Percentiles rank a stretch among this genome's conserved stretches.
Conservation (phyloP, 108 stramenopile species). For the Nitzschia sp. region DNA sequence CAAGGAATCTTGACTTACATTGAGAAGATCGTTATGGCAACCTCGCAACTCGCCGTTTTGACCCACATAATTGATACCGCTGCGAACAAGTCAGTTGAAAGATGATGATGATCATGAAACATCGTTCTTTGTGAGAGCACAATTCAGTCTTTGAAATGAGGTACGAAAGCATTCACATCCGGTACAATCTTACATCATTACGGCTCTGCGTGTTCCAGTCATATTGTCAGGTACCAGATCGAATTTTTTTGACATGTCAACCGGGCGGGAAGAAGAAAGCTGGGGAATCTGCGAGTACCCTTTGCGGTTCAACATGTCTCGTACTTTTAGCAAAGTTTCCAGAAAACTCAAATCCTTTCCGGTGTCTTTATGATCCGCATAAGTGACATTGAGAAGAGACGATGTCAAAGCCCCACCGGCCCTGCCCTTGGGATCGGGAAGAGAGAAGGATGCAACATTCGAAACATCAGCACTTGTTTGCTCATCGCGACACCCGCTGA, state of each 20-base stretch:
- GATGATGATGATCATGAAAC: neutral
- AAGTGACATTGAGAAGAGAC: slow-evolving; percentile 72
- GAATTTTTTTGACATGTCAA: slow-evolving; percentile 38
- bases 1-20: slow-evolving; percentile 25
- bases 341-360: slow-evolving; percentile 71
- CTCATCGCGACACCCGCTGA: slow-evolving; percentile 78
- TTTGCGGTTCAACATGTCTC: slow-evolving; percentile 34
- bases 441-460: slow-evolving; percentile 70
- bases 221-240: slow-evolving; percentile 36
- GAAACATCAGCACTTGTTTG: slow-evolving; percentile 90
- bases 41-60: slow-evolving; percentile 82
- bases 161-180: neutral
- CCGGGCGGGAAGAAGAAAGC: slow-evolving; percentile 63
- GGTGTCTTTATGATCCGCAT: slow-evolving; percentile 46
- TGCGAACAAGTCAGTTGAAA: slow-evolving; percentile 29
- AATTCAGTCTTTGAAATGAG: neutral
- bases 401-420: slow-evolving; percentile 93
- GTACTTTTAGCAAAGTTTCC: slow-evolving; percentile 65
- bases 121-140: neutral
- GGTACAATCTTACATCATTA: slow-evolving; percentile 52
- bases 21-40: slow-evolving; percentile 93
- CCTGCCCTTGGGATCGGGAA: slow-evolving; percentile 72
- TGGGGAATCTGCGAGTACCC: slow-evolving; percentile 68
- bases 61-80: slow-evolving; percentile 91
- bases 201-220: slow-evolving; percentile 49